Percentiles rank a stretch among this genome's conserved stretches.
These are phyloP conservation scores for Pythium sp. DNA, from an alignment of 352 stramenopile genomes.

Conservation along the genomic window DNA sequence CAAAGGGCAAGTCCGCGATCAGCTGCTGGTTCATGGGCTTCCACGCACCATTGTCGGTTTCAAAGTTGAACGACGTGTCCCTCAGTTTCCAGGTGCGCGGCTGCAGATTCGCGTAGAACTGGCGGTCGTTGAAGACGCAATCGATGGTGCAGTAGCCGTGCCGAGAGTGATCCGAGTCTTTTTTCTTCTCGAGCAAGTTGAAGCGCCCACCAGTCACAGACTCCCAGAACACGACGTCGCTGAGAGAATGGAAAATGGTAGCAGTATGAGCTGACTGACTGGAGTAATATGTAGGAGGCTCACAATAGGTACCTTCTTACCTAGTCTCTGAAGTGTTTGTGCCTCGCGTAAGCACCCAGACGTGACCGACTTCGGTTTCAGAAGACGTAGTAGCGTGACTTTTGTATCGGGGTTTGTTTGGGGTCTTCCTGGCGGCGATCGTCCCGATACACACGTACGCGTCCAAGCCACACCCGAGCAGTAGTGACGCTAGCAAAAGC, in stretches of 20 bases:
- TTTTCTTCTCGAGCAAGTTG: constrained; percentile 23
- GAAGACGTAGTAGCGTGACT: not conserved
- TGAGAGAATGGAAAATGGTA: not conserved
- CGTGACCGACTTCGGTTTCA: constrained; percentile 48
- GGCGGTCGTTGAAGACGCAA: constrained; percentile 76
- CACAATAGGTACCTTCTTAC: constrained; percentile 5
- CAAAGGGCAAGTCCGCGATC: constrained; percentile 44
- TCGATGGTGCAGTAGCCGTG: constrained; percentile 70
- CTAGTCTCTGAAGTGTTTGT: constrained; percentile 16
- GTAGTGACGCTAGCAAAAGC: constrained; percentile 80
- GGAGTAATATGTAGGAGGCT: too few relatives aligned
- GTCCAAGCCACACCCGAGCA: constrained; percentile 87
- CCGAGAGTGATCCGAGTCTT: constrained; percentile 12
- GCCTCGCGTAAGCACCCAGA: constrained; percentile 75
- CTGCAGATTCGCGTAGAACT: constrained; percentile 81
- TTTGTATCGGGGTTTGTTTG: constrained; percentile 12
- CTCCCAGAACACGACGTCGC: constrained; percentile 69
- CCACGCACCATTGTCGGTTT: constrained; percentile 54
- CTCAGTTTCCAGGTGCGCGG: constrained; percentile 38
- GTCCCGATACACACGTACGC: constrained; percentile 87
- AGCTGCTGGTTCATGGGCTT: constrained; percentile 51
- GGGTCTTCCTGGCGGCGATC: constrained; percentile 37
- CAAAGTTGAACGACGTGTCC: constrained; percentile 52
- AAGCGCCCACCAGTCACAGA: constrained; percentile 57
- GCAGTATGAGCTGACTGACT: too few relatives aligned